Percentiles rank a stretch among this genome's conserved stretches.
phyloP scores from a whole-genome alignment of 106 monocot genomes.

The Acorus gramineus region DNA sequence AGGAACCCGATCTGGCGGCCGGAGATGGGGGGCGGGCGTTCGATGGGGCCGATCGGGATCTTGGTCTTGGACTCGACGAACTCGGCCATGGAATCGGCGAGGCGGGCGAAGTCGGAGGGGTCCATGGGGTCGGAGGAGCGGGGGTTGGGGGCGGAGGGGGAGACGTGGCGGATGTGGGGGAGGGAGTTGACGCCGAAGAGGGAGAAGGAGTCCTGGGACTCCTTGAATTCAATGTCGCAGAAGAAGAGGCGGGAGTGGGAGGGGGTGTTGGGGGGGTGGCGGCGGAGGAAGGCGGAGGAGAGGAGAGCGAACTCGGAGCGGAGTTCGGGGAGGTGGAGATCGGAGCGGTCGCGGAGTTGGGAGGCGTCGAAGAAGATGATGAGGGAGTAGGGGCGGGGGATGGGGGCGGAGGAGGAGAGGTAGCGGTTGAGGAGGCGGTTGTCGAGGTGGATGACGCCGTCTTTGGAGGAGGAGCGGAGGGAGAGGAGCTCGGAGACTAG shows the following conservation, averaged over 20 bases:
- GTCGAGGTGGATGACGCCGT: slow-evolving; percentile 77
- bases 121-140: slow-evolving; percentile 61
- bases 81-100: slow-evolving; percentile 80
- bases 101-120: slow-evolving; percentile 44
- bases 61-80: slow-evolving; percentile 62
- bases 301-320: slow-evolving; percentile 68
- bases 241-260: slow-evolving; percentile 52
- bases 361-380: slow-evolving; percentile 87
- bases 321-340: slow-evolving; percentile 82
- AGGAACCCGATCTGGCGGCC: slow-evolving; percentile 42
- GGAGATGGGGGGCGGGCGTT: slow-evolving; percentile 69
- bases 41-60: slow-evolving; percentile 53
- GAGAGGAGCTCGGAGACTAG: slow-evolving; percentile 49
- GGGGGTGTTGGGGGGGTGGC: slow-evolving; percentile 15
- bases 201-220: slow-evolving; percentile 67
- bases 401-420: slow-evolving; percentile 41
- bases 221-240: slow-evolving; percentile 82
- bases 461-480: slow-evolving; percentile 49
- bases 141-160: slow-evolving; percentile 22
- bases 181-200: slow-evolving; percentile 75
- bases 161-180: slow-evolving; percentile 67
- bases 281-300: slow-evolving; percentile 43
- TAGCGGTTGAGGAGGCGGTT: slow-evolving; percentile 56
- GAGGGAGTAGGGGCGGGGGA: slow-evolving; percentile 67
- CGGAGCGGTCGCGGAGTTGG: slow-evolving; percentile 64